phyloP scores from a whole-genome alignment of 2,329 filamentous ascomycete genomes.

The Microascus cirrosus region DNA sequence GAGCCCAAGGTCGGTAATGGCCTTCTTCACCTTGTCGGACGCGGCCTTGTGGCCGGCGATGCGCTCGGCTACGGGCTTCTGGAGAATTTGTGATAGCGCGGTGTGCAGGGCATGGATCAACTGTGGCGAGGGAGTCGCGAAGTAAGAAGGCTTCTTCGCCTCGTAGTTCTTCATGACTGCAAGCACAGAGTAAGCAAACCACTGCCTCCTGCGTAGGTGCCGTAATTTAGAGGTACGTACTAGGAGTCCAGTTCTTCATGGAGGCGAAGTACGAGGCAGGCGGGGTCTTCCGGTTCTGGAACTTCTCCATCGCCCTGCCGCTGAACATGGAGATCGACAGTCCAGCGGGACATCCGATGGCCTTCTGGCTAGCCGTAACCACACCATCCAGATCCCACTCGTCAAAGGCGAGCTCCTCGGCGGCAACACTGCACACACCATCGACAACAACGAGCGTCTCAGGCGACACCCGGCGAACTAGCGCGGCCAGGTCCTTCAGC shows the following conservation, averaged over 20 bases:
- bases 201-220: not conserved
- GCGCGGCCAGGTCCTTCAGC: conserved; percentile 69
- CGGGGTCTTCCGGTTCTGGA: conserved; percentile 70
- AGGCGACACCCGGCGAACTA: conserved; percentile 78
- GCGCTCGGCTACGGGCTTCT: conserved; percentile 67
- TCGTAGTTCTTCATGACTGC: conserved; percentile 98
- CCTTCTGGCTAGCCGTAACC: conserved; percentile 91
- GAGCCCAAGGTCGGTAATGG: conserved; percentile 68
- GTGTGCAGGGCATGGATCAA: conserved; percentile 89
- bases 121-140: conserved; percentile 91
- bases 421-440: conserved; percentile 93
- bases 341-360: conserved; percentile 88
- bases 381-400: conserved; percentile 89
- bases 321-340: conserved; percentile 92
- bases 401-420: conserved; percentile 92
- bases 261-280: conserved; percentile 88
- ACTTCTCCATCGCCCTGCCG: conserved; percentile 69
- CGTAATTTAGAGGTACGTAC: conserved; percentile 31
- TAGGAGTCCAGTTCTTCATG: conserved; percentile 94
- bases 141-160: conserved; percentile 94
- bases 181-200: conserved; percentile 4
- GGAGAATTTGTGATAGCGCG: conserved; percentile 72
- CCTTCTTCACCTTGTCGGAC: conserved; percentile 79
- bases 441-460: conserved; percentile 89
- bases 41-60: conserved; percentile 71